phyloP scores from a whole-genome alignment of 495 filamentous ascomycete species.

The Neurospora pannonica region DNA sequence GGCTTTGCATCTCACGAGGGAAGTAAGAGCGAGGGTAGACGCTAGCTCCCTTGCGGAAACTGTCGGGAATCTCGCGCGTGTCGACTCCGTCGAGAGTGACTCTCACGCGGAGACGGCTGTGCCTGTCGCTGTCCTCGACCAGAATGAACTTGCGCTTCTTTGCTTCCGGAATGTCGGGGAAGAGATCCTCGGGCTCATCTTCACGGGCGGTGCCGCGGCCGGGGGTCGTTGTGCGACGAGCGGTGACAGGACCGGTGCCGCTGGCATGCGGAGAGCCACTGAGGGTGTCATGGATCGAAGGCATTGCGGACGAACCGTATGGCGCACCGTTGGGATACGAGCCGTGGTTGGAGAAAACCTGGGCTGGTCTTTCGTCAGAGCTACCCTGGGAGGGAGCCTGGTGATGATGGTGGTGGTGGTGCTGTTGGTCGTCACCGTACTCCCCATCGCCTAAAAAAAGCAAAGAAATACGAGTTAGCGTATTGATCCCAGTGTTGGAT shows the following conservation, averaged over 20 bases:
- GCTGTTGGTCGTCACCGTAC: slow-evolving; percentile 48
- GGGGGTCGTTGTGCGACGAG: slow-evolving; percentile 9
- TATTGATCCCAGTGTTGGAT: background rate
- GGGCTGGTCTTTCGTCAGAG: slow-evolving; percentile 60
- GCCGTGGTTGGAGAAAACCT: slow-evolving; percentile 66
- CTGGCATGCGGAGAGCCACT: slow-evolving; percentile 38
- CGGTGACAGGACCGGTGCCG: slow-evolving; percentile 17
- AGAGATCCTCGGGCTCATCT: slow-evolving; percentile 55
- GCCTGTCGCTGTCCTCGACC: slow-evolving; percentile 76
- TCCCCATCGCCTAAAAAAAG: slow-evolving; percentile 41
- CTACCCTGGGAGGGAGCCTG: slow-evolving; percentile 30
- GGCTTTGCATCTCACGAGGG: slow-evolving; percentile 75
- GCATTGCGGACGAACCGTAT: slow-evolving; percentile 54
- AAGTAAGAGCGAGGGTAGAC: slow-evolving; percentile 88
- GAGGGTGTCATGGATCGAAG: slow-evolving; percentile 60
- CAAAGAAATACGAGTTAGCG: slow-evolving; percentile 18
- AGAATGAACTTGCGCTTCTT: slow-evolving; percentile 95
- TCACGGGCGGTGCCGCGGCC: slow-evolving; percentile 21
- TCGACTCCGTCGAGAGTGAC: slow-evolving; percentile 82
- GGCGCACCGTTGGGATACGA: slow-evolving; percentile 48
- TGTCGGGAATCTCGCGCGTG: slow-evolving; percentile 89
- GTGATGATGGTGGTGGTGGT: slow-evolving; percentile 51
- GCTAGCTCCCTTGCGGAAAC: slow-evolving; percentile 75
- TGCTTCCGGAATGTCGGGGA: slow-evolving; percentile 73
- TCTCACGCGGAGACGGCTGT: slow-evolving; percentile 70